Percentiles rank a stretch among this genome's conserved stretches.
Conservation (phyloP, 2,329 filamentous ascomycete genomes). For the Diaporthe sp. region DNA sequence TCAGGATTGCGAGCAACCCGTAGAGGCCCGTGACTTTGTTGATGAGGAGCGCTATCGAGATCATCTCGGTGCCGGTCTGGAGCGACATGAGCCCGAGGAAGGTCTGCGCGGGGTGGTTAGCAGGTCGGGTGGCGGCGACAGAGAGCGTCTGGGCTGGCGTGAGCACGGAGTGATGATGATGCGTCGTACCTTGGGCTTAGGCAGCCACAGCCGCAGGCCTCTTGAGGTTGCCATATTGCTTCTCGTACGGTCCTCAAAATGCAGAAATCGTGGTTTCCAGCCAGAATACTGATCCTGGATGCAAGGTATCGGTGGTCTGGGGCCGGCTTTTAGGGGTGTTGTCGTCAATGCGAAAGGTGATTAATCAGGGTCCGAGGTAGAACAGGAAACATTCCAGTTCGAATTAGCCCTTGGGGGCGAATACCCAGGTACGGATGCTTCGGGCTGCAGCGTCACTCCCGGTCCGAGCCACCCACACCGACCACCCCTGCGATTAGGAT, state of each 20-base stretch:
- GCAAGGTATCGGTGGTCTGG: slow-evolving; percentile 7
- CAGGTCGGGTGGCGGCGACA: neutral
- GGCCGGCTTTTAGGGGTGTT: slow-evolving; percentile 7
- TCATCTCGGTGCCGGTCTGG: slow-evolving; percentile 87
- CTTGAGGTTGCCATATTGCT: slow-evolving; percentile 35
- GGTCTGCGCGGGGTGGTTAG: slow-evolving; percentile 65
- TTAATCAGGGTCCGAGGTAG: slow-evolving; percentile 17
- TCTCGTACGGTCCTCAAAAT: neutral
- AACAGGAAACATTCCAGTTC: slow-evolving; percentile 14
- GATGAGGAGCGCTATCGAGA: slow-evolving; percentile 85
- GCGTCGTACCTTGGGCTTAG: slow-evolving; percentile 40
- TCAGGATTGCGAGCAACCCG: slow-evolving; percentile 88
- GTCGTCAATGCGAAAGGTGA: slow-evolving; percentile 7
- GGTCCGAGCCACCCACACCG: neutral
- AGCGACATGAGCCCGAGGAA: slow-evolving; percentile 90
- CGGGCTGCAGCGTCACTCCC: slow-evolving; percentile 27
- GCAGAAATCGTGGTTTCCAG: neutral
- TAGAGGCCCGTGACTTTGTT: slow-evolving; percentile 95
- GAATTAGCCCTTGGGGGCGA: neutral
- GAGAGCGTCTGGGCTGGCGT: neutral
- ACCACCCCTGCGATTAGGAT: neutral
- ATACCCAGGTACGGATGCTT: neutral
- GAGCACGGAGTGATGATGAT: neutral
- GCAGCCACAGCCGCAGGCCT: slow-evolving; percentile 35
- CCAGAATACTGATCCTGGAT: neutral